These are phyloP conservation scores for Beauveria sp. DNA, from an alignment of 2,329 filamentous ascomycete species.

Conservation along the genomic window DNA sequence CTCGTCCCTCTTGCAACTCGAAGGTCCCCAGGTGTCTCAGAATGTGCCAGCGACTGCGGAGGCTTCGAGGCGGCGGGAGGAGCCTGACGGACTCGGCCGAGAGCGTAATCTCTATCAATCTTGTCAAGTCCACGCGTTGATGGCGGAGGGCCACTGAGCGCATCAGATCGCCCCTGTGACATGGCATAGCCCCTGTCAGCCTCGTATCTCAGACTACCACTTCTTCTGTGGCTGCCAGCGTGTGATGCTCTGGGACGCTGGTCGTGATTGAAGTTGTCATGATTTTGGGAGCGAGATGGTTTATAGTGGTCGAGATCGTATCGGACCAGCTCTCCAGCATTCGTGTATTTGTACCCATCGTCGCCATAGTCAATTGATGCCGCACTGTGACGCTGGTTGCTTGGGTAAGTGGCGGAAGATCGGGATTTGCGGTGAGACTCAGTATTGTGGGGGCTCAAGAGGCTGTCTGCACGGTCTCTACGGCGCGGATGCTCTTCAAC, in stretches of 20 bases:
- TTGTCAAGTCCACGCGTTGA: constrained; percentile 65
- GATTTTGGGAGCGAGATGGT: constrained; percentile 33
- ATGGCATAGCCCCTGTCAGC: constrained; percentile 24
- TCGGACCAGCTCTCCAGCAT: constrained; percentile 51
- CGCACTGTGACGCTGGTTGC: constrained; percentile 34
- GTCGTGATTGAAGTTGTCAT: constrained; percentile 49
- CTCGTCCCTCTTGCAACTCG: constrained; percentile 18
- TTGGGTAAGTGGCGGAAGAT: constrained; percentile 37
- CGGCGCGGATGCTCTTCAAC: constrained; percentile 43
- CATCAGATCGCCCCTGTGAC: constrained; percentile 27
- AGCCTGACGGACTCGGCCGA: constrained; percentile 22
- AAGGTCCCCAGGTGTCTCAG: constrained; percentile 13
- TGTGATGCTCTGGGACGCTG: constrained; percentile 48
- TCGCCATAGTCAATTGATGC: constrained; percentile 46
- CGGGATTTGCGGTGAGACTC: constrained; percentile 42
- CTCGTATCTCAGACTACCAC: neutral
- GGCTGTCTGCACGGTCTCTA: constrained; percentile 40
- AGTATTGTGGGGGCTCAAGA: constrained; percentile 29
- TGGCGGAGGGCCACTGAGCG: constrained; percentile 52
- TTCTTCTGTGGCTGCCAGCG: constrained; percentile 34
- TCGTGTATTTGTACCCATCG: constrained; percentile 57
- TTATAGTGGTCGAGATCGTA: constrained; percentile 52
- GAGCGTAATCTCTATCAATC: constrained; percentile 49
- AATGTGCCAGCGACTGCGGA: constrained; percentile 19
- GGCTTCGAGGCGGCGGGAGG: constrained; percentile 34